A percentile compares a stretch with the other conserved stretches of the same genome.
These are phyloP conservation scores for Agapanthus africanus DNA, from an alignment of 106 monocot species.

Conservation along the genomic window DNA sequence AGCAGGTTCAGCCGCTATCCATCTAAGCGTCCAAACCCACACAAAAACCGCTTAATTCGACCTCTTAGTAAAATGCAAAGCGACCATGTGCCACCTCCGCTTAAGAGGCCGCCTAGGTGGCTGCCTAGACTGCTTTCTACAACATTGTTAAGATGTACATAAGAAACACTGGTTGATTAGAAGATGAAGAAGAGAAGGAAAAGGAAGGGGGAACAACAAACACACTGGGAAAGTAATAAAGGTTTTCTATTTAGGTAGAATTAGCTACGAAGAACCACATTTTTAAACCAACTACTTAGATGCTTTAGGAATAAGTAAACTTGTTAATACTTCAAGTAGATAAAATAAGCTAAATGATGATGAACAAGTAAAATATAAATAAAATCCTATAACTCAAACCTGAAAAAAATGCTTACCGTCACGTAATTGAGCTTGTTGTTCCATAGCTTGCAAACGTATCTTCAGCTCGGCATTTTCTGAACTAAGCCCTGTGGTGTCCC, in stretches of 20 bases:
- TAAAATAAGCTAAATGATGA: not conserved
- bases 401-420: conserved; percentile 30
- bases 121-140: too few relatives aligned
- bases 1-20: too few relatives aligned
- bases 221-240: not conserved
- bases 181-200: not conserved
- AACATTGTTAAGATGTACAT: not conserved
- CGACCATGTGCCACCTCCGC: too few relatives aligned
- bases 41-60: too few relatives aligned
- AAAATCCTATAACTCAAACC: not conserved
- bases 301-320: not conserved
- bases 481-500: conserved; percentile 50
- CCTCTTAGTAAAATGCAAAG: too few relatives aligned
- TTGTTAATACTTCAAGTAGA: not conserved
- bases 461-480: conserved; percentile 55
- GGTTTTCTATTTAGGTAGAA: not conserved
- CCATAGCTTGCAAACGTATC: conserved; percentile 58
- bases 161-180: not conserved
- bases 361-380: not conserved
- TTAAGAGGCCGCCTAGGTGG: too few relatives aligned
- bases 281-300: not conserved
- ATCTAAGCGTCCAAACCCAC: too few relatives aligned
- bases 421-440: conserved; percentile 46
- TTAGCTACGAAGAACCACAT: not conserved
- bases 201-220: not conserved